Base-by-base conservation (phyloP, 352 stramenopile genomes). In the Globisporangium lucens region DNA sequence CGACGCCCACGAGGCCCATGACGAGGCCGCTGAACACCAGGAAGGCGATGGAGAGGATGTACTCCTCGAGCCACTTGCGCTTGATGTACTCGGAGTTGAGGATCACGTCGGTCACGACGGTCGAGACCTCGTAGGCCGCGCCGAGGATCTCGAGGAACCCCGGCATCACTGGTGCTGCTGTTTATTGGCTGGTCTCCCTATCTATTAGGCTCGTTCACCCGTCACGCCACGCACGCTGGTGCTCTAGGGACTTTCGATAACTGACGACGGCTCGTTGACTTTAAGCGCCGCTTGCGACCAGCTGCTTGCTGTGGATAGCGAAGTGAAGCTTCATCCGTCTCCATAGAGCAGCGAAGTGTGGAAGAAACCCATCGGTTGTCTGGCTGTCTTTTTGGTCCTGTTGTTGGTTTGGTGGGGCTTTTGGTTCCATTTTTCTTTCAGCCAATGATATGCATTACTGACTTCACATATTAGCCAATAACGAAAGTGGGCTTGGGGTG, bases 81-180 rank as follows among this genome's bases (percentile, higher is more conserved):
- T 80, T 41, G 65, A 92, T 87, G 73, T 92, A 92, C 74, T 92
- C 83, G 49, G 68, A 70, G 65, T 90, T 92, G n/a, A 92, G 77
- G 7, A 92, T 69, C 49, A 90, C 74, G 52, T 92, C 82, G 53
- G 82, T 89, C 43, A 92, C 74, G 61, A 92, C 80, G 9, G 84
- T 89, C 64, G 77, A 79, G 55, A 88, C 61, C 76, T 90, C 82
- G 59, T 92, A 90, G 33, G 80, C 69, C 0, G 79, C 80, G 8
- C 68, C 65, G 36, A 78, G 41, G 24, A 86, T 62, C 56, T 88
- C 76, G 7, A 87, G 13, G 20, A 61, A 71, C n/a, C 71, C 61
- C 20, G 68, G 52, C 60, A 65, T 65, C 4, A 4, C 33, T 58
- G 24, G 4, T 63, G n/a, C 22, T 63, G 56, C 10, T 30, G 10